Base-by-base conservation (phyloP, 257 asterid species). In the Paraleonurus japonicus region DNA sequence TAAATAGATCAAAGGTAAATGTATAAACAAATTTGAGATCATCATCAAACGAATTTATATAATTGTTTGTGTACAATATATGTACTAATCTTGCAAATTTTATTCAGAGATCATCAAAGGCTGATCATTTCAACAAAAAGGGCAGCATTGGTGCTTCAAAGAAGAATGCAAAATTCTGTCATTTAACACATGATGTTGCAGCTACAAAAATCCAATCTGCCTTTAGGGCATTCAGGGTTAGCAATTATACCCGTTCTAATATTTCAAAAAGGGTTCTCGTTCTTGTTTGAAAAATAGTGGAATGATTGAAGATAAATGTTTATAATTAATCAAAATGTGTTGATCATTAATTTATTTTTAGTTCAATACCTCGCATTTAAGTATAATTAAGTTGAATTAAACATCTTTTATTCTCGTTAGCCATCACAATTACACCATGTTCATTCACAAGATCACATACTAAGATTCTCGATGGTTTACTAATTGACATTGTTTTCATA, bases 121-220 rank as follows among this genome's bases (percentile, higher is more conserved):
- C 26, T 30, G 15, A n/a, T 16, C 45, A 32, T 32, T 32, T 0
- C 16, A 61, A 17, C 61, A 81, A 74, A 66, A 77, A 73, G 19
- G 54, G 53, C 30, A 20, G 57, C 54, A 80, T 73, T 71, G 86
- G 84, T 39, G 59, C 50, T 15, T 50, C 67, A 4, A 73, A 66
- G 13, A 83, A 69, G 80, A 76, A 48, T 26, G 19, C 17, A 15
- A 60, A 60, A 58, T 22, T 26, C 43, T 59, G 15, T 12, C 71
- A 41, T 13, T 74, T 70, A 28, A 76, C 83, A 4, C 72, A 72
- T 7, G 83, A 74, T 28, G 67, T 19, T 57, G 95, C 96, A 7
- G 95, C 91, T 53, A 78, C 61, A 9, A 71, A 62, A 65, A 88
- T 90, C 32, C 95, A 88, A 78, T 53, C 83, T 7, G 87, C 90